Evolutionary conservation across 345 rosid species (phyloP).

Genomic region (Populus deltoides): DNA sequence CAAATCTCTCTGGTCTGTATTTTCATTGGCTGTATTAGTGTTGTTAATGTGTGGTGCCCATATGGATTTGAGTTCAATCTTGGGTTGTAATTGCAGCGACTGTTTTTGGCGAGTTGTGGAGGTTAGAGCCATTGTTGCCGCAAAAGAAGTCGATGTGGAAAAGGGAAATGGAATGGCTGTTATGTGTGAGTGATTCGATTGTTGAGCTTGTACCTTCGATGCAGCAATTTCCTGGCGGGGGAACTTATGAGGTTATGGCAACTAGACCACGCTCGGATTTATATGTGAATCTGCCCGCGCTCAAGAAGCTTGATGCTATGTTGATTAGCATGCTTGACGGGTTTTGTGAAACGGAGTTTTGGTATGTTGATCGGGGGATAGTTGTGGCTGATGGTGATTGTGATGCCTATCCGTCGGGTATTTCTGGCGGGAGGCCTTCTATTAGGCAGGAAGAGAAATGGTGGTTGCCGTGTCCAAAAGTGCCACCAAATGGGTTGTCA

Average conservation of each 20-base stretch:
- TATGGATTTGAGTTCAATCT: neutral
- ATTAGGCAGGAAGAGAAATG: constrained; percentile 94
- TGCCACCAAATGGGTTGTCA: constrained; percentile 71
- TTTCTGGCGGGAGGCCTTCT: constrained; percentile 58
- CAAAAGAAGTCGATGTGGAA: constrained; percentile 91
- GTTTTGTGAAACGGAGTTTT: constrained; percentile 69
- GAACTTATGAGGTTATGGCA: constrained; percentile 88
- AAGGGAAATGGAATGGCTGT: constrained; percentile 94
- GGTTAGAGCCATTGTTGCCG: constrained; percentile 82
- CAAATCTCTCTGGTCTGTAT: constrained; percentile 83
- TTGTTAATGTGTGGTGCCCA: neutral
- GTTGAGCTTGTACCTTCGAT: constrained; percentile 95
- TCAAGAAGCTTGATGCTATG: constrained; percentile 96
- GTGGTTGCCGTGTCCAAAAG: constrained; percentile 89
- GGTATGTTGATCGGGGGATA: constrained; percentile 91
- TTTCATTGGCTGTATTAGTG: neutral
- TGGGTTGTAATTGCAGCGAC: constrained; percentile 53
- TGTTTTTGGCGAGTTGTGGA: constrained; percentile 92
- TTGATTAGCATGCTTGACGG: constrained; percentile 73
- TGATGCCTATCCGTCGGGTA: constrained; percentile 42
- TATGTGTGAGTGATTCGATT: constrained; percentile 86
- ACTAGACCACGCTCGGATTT: constrained; percentile 85
- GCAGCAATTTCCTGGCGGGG: constrained; percentile 90
- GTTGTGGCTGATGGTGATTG: constrained; percentile 54
- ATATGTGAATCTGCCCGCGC: constrained; percentile 87